phyloP scores from a whole-genome alignment of 1,284 basidiomycete species.

The Cryptococcus neoformans region DNA sequence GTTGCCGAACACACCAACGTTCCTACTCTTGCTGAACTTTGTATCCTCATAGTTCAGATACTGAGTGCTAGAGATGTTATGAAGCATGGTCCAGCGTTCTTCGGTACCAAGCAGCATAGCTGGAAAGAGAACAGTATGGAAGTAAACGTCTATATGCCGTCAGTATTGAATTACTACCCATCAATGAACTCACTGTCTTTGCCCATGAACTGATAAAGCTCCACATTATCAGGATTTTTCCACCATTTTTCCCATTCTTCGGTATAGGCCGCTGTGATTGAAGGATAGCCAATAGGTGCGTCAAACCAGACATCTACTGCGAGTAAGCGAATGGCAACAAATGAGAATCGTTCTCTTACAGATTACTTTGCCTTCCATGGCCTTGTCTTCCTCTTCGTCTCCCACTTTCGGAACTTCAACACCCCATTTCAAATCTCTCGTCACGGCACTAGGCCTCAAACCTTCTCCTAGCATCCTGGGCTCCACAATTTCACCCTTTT shows the following conservation, averaged over 20 bases:
- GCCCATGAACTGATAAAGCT: slow-evolving; percentile 98
- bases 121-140: slow-evolving; percentile 97
- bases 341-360: slow-evolving; percentile 59
- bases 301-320: slow-evolving; percentile 89
- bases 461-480: slow-evolving; percentile 78
- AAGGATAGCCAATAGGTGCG: slow-evolving; percentile 95
- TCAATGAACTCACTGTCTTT: slow-evolving; percentile 64
- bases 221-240: slow-evolving; percentile 88
- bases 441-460: slow-evolving; percentile 84
- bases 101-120: slow-evolving; percentile 86
- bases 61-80: slow-evolving; percentile 95
- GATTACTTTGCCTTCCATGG: slow-evolving; percentile 92
- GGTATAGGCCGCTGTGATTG: slow-evolving; percentile 95
- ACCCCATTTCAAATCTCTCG: slow-evolving; percentile 94
- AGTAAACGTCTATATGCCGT: slow-evolving; percentile 68
- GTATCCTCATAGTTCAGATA: slow-evolving; percentile 98
- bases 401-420: slow-evolving; percentile 81
- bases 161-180: background rate
- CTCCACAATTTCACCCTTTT: slow-evolving; percentile 84
- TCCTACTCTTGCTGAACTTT: slow-evolving; percentile 98
- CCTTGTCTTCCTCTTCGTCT: slow-evolving; percentile 64
- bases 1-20: slow-evolving; percentile 96
- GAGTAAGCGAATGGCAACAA: background rate
- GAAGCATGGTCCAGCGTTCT: slow-evolving; percentile 87
- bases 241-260: slow-evolving; percentile 97